Conservation (phyloP, 768 basidiomycete genomes). For the Amanita phalloides region DNA sequence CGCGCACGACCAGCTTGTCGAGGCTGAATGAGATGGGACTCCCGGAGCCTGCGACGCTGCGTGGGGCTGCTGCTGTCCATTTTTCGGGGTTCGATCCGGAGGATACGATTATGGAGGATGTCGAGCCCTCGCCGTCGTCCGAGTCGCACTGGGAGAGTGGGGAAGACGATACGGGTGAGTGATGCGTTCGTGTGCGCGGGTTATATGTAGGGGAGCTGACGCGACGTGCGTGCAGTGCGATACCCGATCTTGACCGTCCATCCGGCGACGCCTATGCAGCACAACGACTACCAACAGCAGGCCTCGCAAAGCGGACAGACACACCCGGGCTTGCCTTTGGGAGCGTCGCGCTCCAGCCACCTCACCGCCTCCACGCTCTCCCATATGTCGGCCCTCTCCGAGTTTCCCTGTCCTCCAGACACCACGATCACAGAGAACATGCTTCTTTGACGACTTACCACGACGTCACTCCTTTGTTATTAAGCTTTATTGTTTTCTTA, state of each 20-base stretch:
- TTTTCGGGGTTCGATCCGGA: slow-evolving; percentile 29
- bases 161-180: slow-evolving; percentile 29
- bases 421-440: not conserved
- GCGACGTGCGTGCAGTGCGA: not conserved
- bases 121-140: slow-evolving; percentile 31
- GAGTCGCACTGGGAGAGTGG: slow-evolving; percentile 21
- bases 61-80: slow-evolving; percentile 22
- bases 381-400: slow-evolving; percentile 60
- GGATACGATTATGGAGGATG: slow-evolving; percentile 37
- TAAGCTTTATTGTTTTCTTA: not conserved
- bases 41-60: slow-evolving; percentile 21
- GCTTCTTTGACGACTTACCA: not conserved
- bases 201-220: not conserved
- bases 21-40: slow-evolving; percentile 7
- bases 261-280: not conserved
- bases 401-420: slow-evolving; percentile 39
- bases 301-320: not conserved
- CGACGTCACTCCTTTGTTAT: not conserved
- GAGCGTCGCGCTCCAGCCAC: slow-evolving; percentile 39
- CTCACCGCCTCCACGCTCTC: slow-evolving; percentile 52
- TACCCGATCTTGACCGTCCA: not conserved
- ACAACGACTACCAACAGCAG: no score
- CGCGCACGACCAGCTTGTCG: not conserved
- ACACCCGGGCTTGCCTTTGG: slow-evolving; percentile 19
- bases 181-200: not conserved